Percentiles rank a stretch among this genome's conserved stretches.
phyloP scores from a whole-genome alignment of 176 grass and related monocot species.

The Lolium perenne region DNA sequence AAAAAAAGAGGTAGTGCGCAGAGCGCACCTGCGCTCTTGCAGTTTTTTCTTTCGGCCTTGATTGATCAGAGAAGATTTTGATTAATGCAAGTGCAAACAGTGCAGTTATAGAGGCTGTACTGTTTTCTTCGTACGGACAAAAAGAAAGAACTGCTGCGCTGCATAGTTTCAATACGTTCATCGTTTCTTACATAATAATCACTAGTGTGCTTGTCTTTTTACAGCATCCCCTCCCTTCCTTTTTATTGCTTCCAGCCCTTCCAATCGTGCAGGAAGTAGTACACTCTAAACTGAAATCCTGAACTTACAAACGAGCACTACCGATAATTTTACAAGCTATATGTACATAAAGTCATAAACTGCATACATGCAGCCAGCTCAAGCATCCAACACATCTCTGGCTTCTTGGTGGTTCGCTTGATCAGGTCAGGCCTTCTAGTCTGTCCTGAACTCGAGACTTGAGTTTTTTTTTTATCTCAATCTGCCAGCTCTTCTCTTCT shows the following conservation, averaged over 20 bases:
- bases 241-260: not conserved
- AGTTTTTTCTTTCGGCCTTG: no score
- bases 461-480: not conserved
- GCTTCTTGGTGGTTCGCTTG: not conserved
- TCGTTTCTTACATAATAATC: no score
- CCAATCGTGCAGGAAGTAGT: not conserved
- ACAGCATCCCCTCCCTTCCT: not conserved
- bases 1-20: no score
- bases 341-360: not conserved
- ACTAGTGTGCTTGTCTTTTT: no score
- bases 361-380: not conserved
- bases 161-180: no score
- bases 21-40: no score
- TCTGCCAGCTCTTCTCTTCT: not conserved
- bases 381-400: not conserved
- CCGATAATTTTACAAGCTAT: not conserved
- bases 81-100: no score
- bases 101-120: no score
- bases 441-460: not conserved
- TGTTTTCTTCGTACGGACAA: no score
- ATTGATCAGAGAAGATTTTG: no score
- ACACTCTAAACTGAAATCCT: slow-evolving; percentile 9
- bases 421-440: not conserved
- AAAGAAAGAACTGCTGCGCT: no score
- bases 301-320: not conserved